Evolutionary conservation across 2,329 filamentous ascomycete genomes (phyloP), one percentile per base, ranked within the genome.

Genomic region (Bipolaris sorokiniana): DNA sequence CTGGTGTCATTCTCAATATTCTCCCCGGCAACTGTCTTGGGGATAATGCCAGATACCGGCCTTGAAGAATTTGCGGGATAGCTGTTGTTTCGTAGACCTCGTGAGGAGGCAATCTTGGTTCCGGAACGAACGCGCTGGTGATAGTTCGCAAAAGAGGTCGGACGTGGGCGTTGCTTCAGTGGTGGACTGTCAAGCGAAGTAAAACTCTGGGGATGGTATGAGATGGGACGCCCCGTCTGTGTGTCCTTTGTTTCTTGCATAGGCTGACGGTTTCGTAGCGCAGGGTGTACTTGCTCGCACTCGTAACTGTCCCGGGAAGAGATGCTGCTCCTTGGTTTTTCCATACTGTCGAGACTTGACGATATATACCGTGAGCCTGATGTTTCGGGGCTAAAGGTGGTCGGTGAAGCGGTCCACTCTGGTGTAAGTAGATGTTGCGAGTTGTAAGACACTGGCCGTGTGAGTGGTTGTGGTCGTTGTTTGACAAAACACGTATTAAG

Each of bases 71-170:
- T 70, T 1, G 22, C 34, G 9, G 68, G 65, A 22, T 66, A 66
- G 52, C 61, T 70, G 47, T 69, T 68, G 5, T 65, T 58, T 41
- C 66, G 59, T 11, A 68, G 51, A 2, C 68, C 68, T 51, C 69
- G 57, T 6, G 70, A 73, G 3, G 70, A 73, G 2, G 70, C 70
- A 42, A 74, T 71, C 54, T 67, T 72, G 28, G 55, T 64, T 16
- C 62, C 65, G 6, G 67, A 66, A 18, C 70, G 64, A n/a, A 65
- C 61, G 28, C 68, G 63, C 22, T 63, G 57, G 11, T 70, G 65
- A 16, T 65, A 65, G 20, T 64, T 61, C 41, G 64, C 66, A 56
- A 68, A 71, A 0, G 70, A 73, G 11, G 58, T 63, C 18, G 69
- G 70, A 10, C 70, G 65, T 23, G 64, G 58, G 10, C 67, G 61